Evolutionary conservation across 768 basidiomycete species (phyloP), one percentile per base, ranked within the genome.

Genomic region (Gloeostereum incarnatum): DNA sequence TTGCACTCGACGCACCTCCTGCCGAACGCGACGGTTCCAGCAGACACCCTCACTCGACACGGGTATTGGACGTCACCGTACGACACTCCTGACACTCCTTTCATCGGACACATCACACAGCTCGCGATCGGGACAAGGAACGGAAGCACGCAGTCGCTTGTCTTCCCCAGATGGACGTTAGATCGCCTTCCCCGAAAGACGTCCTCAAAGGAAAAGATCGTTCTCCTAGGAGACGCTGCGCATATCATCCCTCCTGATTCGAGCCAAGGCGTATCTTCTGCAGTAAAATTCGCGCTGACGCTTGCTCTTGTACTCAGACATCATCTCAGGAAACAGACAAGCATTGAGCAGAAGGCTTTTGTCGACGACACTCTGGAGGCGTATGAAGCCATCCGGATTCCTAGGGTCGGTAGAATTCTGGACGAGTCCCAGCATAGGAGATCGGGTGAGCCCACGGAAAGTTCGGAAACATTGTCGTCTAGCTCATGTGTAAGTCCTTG

Each of bases 241-340:
- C 67, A 69, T 37, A 54, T 60, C 19, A 63, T 68, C 58, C 65
- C 65, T 11, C 65, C 67, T 1, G 58, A 66, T 32, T 51, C 58
- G 2, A 62, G 64, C 1, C 68, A 69, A 35, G 65, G 63, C 10
- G 63, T 60, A 3, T 59, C 65, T 0, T 61, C 58, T 34, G 63
- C 65, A 2, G 54, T 55, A 2, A 65, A 70, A 41, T 67, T 68
- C 33, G 59, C 59, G 2, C 50, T 63, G 3, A 51, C 57, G 3
- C 51, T 66, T 24, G 58, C 57, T 1, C 44, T 61, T 8, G 45
- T 68, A 4, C 43, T 68, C 5, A 54, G 57, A 38, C 59, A 63
- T 43, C 60, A 53, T 39, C 46, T 5, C 40, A 46, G 29, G 45
- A 43, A 36, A 31, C 19, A 19, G 8, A n/a, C 14, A 20, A 20